A percentile compares a stretch with the other conserved stretches of the same genome.
These are phyloP conservation scores for Tuber indicum DNA, from an alignment of 495 filamentous ascomycete species.

Conservation along the genomic window DNA sequence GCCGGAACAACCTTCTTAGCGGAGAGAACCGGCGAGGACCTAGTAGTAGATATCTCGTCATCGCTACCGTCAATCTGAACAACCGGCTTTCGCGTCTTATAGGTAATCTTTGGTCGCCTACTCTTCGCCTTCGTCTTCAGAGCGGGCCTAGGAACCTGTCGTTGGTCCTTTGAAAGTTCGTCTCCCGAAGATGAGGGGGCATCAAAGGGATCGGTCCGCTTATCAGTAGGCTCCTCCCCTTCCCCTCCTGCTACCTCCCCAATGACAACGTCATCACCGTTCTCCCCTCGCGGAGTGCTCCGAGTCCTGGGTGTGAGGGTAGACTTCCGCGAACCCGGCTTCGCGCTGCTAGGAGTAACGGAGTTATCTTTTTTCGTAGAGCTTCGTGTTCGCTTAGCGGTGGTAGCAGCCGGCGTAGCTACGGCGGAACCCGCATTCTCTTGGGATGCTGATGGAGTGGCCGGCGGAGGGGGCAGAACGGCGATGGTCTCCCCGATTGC, in stretches of 20 bases:
- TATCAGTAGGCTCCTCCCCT: background rate
- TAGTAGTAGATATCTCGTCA: constrained; percentile 26
- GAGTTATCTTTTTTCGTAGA: background rate
- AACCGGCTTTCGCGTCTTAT: constrained; percentile 26
- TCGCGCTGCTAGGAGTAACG: background rate
- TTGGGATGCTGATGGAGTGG: background rate
- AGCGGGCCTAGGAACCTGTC: constrained; percentile 7
- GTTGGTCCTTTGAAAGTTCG: constrained; percentile 12
- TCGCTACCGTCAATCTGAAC: background rate
- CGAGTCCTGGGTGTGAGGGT: background rate
- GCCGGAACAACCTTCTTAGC: constrained; percentile 15
- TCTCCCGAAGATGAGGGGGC: constrained; percentile 11
- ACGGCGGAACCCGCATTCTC: background rate
- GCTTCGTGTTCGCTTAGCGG: background rate
- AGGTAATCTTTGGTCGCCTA: constrained; percentile 27
- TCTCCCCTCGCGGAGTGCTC: background rate
- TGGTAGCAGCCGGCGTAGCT: background rate
- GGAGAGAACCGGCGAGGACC: constrained; percentile 24
- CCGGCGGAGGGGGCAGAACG: background rate
- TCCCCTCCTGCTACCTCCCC: background rate
- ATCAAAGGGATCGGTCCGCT: constrained; percentile 11
- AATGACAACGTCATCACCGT: background rate
- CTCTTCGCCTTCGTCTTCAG: constrained; percentile 21
- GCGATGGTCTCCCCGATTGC: constrained; percentile 15
- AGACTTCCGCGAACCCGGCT: background rate